These are phyloP conservation scores for Fusarium sp. DNA, from an alignment of 2,329 filamentous ascomycete species.

Conservation along the genomic window DNA sequence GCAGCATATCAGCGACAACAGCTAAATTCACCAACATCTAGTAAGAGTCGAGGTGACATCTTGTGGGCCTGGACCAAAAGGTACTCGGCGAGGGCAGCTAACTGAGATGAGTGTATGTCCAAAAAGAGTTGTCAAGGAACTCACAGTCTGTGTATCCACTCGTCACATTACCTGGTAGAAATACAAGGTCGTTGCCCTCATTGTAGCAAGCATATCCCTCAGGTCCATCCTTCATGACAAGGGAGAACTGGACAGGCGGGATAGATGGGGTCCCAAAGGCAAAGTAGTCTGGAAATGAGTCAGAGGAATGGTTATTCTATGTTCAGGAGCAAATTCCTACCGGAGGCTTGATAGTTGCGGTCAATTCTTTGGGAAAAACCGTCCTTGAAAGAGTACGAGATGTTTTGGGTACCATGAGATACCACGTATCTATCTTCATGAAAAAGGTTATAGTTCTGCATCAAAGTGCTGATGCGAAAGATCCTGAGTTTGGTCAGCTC, in stretches of 20 bases:
- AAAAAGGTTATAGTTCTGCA: constrained; percentile 23
- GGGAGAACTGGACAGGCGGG: neutral
- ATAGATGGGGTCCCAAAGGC: neutral
- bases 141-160: neutral
- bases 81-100: neutral
- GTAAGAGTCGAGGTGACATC: neutral
- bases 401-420: constrained; percentile 10
- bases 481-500: neutral
- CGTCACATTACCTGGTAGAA: neutral
- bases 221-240: neutral
- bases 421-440: constrained; percentile 9
- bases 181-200: neutral
- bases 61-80: neutral
- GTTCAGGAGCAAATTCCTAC: neutral
- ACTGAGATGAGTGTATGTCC: neutral
- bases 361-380: neutral
- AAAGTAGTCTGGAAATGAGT: neutral
- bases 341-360: neutral
- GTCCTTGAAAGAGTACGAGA: constrained; percentile 8
- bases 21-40: neutral
- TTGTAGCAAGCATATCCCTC: neutral
- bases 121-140: neutral
- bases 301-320: neutral
- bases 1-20: neutral
- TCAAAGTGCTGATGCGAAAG: constrained; percentile 10